Conservation (phyloP, 2,329 filamentous ascomycete species). For the Trichophyton schoenleinii region DNA sequence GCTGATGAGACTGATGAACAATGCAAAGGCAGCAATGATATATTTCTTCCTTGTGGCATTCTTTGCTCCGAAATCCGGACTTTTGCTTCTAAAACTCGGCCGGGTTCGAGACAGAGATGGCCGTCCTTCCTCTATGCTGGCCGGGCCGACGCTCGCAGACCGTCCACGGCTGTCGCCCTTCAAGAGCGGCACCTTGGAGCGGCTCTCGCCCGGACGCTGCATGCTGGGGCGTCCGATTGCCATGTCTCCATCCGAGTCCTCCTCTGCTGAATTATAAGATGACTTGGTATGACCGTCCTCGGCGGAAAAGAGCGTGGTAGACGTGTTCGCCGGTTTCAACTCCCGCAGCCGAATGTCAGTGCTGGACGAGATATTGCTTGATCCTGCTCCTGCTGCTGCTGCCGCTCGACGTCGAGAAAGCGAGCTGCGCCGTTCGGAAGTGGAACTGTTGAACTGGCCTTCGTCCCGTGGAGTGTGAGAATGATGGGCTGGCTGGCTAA, state of each 20-base stretch:
- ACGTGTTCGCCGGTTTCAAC: background rate
- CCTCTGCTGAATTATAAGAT: constrained; percentile 20
- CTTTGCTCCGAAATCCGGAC: constrained; percentile 53
- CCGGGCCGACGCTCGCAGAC: constrained; percentile 21
- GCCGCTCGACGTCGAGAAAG: background rate
- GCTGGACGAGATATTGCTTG: background rate
- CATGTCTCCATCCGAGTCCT: constrained; percentile 35
- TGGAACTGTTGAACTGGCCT: background rate
- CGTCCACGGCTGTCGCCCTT: constrained; percentile 34
- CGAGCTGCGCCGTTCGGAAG: constrained; percentile 1
- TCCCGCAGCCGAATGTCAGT: background rate
- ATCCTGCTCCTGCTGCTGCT: constrained; percentile 1
- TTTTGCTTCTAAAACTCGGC: constrained; percentile 62
- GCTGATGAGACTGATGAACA: constrained; percentile 67
- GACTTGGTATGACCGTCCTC: background rate
- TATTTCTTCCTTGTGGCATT: constrained; percentile 68
- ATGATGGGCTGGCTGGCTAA: background rate
- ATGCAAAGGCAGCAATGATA: constrained; percentile 71
- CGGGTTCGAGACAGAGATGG: constrained; percentile 38
- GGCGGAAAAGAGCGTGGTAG: background rate
- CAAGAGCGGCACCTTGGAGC: constrained; percentile 43
- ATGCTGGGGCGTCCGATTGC: constrained; percentile 35
- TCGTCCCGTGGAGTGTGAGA: constrained; percentile 4
- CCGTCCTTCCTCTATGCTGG: constrained; percentile 24
- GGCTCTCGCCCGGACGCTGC: constrained; percentile 37